Conservation (phyloP, 2,329 filamentous ascomycete genomes). For the Grosmannia serpens region DNA sequence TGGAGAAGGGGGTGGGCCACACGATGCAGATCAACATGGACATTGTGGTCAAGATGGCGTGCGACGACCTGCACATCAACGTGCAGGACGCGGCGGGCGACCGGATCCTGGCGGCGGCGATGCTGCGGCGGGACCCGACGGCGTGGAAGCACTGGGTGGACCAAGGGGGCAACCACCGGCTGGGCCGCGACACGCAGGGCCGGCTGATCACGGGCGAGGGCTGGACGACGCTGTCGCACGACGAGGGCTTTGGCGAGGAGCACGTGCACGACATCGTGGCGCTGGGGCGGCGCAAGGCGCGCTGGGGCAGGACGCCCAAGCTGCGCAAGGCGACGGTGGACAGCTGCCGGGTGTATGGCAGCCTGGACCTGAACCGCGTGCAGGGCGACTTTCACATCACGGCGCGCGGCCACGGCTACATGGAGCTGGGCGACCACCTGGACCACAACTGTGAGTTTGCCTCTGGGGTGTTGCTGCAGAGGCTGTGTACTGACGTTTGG, state of each 20-base stretch:
- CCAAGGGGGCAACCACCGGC: conserved; percentile 50
- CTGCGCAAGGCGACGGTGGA: conserved; percentile 43
- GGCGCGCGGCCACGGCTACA: conserved; percentile 88
- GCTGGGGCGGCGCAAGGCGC: conserved; percentile 50
- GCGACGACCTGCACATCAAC: conserved; percentile 83
- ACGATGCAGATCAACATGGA: conserved; percentile 91
- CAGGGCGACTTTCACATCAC: conserved; percentile 98
- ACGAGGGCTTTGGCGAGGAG: conserved; percentile 63
- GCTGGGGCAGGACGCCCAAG: conserved; percentile 65
- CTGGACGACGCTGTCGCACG: conserved; percentile 38
- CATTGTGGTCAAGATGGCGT: conserved; percentile 81
- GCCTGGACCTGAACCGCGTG: conserved; percentile 86
- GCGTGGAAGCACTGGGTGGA: conserved; percentile 75
- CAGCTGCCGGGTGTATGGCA: conserved; percentile 83
- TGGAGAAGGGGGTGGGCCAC: conserved; percentile 83
- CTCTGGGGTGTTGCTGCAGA: not conserved
- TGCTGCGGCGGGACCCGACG: conserved; percentile 66
- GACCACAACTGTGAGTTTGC: conserved; percentile 60
- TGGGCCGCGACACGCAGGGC: conserved; percentile 45
- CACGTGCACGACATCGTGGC: conserved; percentile 87
- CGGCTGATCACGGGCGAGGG: conserved; percentile 44
- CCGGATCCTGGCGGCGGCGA: conserved; percentile 69
- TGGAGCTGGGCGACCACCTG: conserved; percentile 65
- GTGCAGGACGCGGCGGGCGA: conserved; percentile 94
- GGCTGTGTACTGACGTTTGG: not conserved